Evolutionary conservation across 192 early-diverging fungal species (phyloP).

Genomic region (Coemansia sp.): DNA sequence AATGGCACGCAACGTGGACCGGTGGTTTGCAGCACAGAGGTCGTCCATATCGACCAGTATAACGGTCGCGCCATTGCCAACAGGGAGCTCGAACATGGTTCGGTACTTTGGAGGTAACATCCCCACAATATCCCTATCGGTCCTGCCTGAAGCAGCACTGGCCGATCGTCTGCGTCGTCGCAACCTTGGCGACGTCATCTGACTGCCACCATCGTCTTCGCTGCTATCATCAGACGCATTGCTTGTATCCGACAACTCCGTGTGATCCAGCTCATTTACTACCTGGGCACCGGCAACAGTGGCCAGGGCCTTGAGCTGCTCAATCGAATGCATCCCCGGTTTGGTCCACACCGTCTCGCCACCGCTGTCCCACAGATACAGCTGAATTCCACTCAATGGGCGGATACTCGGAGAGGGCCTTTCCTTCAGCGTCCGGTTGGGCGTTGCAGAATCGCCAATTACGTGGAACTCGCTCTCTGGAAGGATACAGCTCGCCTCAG

Average conservation of each 20-base stretch:
- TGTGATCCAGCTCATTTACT: slow-evolving; percentile 4
- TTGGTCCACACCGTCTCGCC: not conserved
- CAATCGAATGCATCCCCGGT: slow-evolving; percentile 21
- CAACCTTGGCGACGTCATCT: not conserved
- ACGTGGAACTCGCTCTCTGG: slow-evolving; percentile 21
- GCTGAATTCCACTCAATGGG: slow-evolving; percentile 11
- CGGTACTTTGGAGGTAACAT: slow-evolving; percentile 25
- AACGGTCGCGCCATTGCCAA: not conserved
- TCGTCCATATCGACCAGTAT: slow-evolving; percentile 28
- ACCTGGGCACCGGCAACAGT: slow-evolving; percentile 20
- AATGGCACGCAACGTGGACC: slow-evolving; percentile 13
- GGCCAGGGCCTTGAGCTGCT: slow-evolving; percentile 19
- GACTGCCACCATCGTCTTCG: not conserved
- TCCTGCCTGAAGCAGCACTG: not conserved
- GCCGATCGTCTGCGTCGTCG: not conserved
- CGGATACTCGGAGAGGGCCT: slow-evolving; percentile 2
- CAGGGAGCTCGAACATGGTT: slow-evolving; percentile 25
- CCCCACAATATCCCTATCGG: not conserved
- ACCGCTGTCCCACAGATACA: slow-evolving; percentile 25
- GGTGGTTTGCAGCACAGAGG: slow-evolving; percentile 13
- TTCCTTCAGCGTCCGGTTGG: slow-evolving; percentile 6
- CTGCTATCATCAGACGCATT: not conserved
- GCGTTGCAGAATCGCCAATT: slow-evolving; percentile 31
- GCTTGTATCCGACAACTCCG: no score
- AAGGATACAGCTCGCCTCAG: slow-evolving; percentile 8